These are phyloP conservation scores for Tricholoma bakamatsutake DNA, from an alignment of 768 basidiomycete genomes.

Conservation along the genomic window DNA sequence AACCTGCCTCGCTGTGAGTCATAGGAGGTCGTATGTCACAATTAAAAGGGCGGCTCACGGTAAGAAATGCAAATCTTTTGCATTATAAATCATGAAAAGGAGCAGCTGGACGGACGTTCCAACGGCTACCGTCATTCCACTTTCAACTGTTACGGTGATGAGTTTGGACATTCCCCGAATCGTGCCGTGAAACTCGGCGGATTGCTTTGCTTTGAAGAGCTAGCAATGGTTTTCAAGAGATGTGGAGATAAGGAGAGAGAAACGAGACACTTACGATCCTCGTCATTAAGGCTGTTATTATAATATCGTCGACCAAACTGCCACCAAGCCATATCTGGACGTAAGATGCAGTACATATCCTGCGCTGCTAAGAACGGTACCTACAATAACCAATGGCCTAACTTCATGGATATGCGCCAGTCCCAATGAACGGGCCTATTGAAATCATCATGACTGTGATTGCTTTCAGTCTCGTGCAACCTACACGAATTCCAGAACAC, in stretches of 20 bases:
- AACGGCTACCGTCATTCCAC: constrained; percentile 16
- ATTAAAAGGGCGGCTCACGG: constrained; percentile 5
- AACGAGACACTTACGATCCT: constrained; percentile 13
- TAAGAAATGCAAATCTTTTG: constrained; percentile 15
- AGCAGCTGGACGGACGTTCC: constrained; percentile 15
- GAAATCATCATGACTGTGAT: neutral
- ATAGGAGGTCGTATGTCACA: neutral
- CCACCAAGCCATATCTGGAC: constrained; percentile 20
- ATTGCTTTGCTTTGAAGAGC: constrained; percentile 6
- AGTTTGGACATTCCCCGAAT: constrained; percentile 7
- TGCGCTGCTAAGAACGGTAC: neutral
- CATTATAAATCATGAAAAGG: constrained; percentile 13
- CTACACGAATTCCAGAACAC: constrained; percentile 1
- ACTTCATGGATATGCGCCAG: neutral
- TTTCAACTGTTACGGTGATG: constrained; percentile 18
- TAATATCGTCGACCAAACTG: constrained; percentile 18
- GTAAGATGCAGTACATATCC: neutral
- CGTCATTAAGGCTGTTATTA: constrained; percentile 19
- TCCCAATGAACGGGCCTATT: constrained; percentile 1
- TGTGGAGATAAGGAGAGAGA: neutral
- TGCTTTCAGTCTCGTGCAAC: neutral
- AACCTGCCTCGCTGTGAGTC: neutral
- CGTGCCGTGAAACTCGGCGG: constrained; percentile 1
- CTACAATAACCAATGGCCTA: constrained; percentile 10
- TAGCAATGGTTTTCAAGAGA: neutral